Percentiles rank a stretch among this genome's conserved stretches.
These are phyloP conservation scores for Omphalotus guepiniiformis DNA, from an alignment of 768 basidiomycete genomes.

Conservation along the genomic window DNA sequence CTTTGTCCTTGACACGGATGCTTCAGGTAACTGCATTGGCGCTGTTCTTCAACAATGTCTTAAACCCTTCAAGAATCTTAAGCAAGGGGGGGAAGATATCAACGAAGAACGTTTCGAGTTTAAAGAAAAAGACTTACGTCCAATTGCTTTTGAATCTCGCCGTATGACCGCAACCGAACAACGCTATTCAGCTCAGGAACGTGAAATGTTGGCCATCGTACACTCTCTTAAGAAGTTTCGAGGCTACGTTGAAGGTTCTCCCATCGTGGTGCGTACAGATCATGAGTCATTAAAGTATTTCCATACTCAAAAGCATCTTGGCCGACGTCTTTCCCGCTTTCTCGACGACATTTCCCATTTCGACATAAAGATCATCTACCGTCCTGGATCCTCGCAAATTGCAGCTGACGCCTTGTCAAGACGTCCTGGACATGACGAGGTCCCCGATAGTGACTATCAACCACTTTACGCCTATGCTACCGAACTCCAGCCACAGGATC, in stretches of 20 bases:
- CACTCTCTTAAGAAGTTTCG: slow-evolving; percentile 16
- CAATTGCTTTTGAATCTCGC: neutral
- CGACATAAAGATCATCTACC: neutral
- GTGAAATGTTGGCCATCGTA: slow-evolving; percentile 15
- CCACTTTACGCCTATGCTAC: neutral
- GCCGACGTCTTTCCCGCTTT: slow-evolving; percentile 18
- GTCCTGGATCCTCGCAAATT: neutral
- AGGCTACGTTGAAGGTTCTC: slow-evolving; percentile 18
- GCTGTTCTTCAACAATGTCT: slow-evolving; percentile 9
- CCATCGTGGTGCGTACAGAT: slow-evolving; percentile 18
- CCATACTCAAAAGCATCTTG: slow-evolving; percentile 16
- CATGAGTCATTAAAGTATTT: slow-evolving; percentile 20
- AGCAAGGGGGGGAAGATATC: slow-evolving; percentile 2
- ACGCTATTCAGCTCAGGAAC: slow-evolving; percentile 12
- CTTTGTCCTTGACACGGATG: slow-evolving; percentile 5
- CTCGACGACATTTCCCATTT: slow-evolving; percentile 13
- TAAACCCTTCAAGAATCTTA: slow-evolving; percentile 1
- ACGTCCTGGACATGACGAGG: neutral
- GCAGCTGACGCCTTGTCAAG: neutral
- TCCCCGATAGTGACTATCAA: slow-evolving; percentile 9
- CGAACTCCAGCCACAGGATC: neutral
- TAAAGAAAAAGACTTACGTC: neutral
- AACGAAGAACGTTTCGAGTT: neutral
- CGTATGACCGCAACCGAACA: slow-evolving; percentile 11
- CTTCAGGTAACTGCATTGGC: slow-evolving; percentile 6